Conservation (phyloP, 2,329 filamentous ascomycete species). For the Pestalotiopsis sp. region DNA sequence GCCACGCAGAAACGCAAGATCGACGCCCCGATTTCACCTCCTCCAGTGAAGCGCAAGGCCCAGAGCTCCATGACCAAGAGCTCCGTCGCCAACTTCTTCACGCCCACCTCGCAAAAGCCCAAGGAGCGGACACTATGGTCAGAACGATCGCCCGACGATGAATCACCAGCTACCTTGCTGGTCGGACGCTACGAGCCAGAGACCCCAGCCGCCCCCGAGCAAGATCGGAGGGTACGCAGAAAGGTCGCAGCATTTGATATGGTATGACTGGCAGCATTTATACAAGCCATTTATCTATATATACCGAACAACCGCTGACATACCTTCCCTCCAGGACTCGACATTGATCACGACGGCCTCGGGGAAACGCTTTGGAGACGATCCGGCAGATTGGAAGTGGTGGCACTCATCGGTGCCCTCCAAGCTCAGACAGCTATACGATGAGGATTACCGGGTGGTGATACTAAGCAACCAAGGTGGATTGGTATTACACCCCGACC, state of each 20-base stretch:
- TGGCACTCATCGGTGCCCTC: slow-evolving; percentile 75
- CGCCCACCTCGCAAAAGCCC: slow-evolving; percentile 80
- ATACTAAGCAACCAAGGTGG: slow-evolving; percentile 90
- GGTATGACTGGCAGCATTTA: slow-evolving; percentile 32
- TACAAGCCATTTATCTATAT: too few species aligned
- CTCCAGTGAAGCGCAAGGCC: slow-evolving; percentile 53
- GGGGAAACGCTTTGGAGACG: slow-evolving; percentile 75
- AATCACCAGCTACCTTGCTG: slow-evolving; percentile 63
- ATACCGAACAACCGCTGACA: too few species aligned
- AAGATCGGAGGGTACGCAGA: slow-evolving; percentile 37
- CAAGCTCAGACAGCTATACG: slow-evolving; percentile 67
- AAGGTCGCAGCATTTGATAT: slow-evolving; percentile 76
- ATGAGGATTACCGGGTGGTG: slow-evolving; percentile 71
- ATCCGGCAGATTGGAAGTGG: slow-evolving; percentile 89
- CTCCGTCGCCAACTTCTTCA: slow-evolving; percentile 85
- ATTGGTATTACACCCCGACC: slow-evolving; percentile 71
- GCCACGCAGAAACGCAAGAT: slow-evolving; percentile 14
- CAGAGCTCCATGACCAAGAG: slow-evolving; percentile 58
- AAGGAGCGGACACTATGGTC: slow-evolving; percentile 76
- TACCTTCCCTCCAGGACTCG: slow-evolving; percentile 80
- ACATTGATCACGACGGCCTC: slow-evolving; percentile 82
- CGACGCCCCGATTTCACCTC: slow-evolving; percentile 53
- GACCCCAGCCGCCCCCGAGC: slow-evolving; percentile 28
- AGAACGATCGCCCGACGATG: slow-evolving; percentile 58
- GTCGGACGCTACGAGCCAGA: slow-evolving; percentile 70